A percentile compares a stretch with the other conserved stretches of the same genome.
These are phyloP conservation scores for Shiraia sp. DNA, from an alignment of 2,329 filamentous ascomycete genomes.

Conservation along the genomic window DNA sequence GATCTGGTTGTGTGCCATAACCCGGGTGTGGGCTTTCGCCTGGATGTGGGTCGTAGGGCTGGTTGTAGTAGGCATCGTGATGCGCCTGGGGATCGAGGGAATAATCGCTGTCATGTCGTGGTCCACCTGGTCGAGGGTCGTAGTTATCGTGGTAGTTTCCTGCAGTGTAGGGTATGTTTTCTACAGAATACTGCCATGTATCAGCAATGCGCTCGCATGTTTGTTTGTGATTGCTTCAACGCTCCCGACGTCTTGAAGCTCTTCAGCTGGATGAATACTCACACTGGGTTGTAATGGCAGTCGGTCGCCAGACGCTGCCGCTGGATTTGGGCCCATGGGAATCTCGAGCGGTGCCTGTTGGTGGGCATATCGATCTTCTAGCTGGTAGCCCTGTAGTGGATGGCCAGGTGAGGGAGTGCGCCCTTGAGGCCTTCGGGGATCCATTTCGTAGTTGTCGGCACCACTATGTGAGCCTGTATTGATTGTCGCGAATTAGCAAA, in stretches of 20 bases:
- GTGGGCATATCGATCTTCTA: constrained; percentile 74
- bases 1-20: constrained; percentile 54
- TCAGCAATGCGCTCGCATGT: constrained; percentile 12
- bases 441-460: constrained; percentile 49
- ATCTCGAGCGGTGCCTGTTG: constrained; percentile 65
- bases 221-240: background rate
- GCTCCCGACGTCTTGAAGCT: background rate
- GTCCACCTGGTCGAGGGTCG: constrained; percentile 54
- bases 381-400: constrained; percentile 76
- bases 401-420: constrained; percentile 76
- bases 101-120: constrained; percentile 64
- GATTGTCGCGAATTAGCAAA: constrained; percentile 6
- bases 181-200: constrained; percentile 65
- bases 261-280: constrained; percentile 49
- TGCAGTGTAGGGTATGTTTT: constrained; percentile 69
- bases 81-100: constrained; percentile 80
- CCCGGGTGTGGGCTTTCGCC: constrained; percentile 59
- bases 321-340: constrained; percentile 63
- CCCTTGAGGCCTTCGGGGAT: constrained; percentile 53
- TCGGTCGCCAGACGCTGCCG: constrained; percentile 70
- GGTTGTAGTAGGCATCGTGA: constrained; percentile 84
- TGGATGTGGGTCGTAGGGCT: constrained; percentile 74
- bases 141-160: constrained; percentile 61
- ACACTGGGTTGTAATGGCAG: constrained; percentile 84
- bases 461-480: constrained; percentile 24